Percentiles rank a stretch among this genome's conserved stretches.
These are phyloP conservation scores for Monilinia fructicola DNA, from an alignment of 2,329 filamentous ascomycete genomes.

Conservation along the genomic window DNA sequence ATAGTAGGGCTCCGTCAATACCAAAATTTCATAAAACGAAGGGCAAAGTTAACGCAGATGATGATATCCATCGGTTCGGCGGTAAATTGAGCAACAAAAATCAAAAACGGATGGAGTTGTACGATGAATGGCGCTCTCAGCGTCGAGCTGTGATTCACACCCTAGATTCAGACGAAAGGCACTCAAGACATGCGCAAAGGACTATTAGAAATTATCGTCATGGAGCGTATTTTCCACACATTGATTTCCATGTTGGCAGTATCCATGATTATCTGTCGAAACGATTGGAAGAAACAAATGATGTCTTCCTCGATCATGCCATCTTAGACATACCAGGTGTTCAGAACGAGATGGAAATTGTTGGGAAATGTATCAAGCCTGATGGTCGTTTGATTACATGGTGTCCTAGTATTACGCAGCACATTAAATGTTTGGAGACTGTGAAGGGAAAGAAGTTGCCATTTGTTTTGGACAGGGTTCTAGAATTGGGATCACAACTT, in stretches of 20 bases:
- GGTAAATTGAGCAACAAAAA: not conserved
- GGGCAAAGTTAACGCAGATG: conserved; percentile 1
- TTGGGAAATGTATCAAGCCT: conserved; percentile 58
- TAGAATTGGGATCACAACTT: conserved; percentile 57
- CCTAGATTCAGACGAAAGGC: conserved; percentile 62
- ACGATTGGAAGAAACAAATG: conserved; percentile 47
- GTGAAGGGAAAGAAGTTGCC: conserved; percentile 56
- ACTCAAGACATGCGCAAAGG: conserved; percentile 63
- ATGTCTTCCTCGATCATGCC: conserved; percentile 68
- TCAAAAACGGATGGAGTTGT: not conserved
- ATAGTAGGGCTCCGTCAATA: conserved; percentile 52
- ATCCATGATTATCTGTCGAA: conserved; percentile 62
- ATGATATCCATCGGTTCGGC: not conserved
- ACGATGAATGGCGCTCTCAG: conserved; percentile 38
- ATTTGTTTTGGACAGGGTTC: conserved; percentile 54
- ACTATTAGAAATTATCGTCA: conserved; percentile 66
- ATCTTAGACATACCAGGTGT: conserved; percentile 72
- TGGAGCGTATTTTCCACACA: conserved; percentile 66
- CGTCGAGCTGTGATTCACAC: conserved; percentile 73
- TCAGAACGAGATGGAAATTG: conserved; percentile 49
- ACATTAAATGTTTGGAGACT: conserved; percentile 60
- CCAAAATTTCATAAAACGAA: conserved; percentile 4
- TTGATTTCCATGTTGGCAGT: conserved; percentile 72
- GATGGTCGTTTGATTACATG: conserved; percentile 69
- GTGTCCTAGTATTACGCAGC: conserved; percentile 76